These are phyloP conservation scores for Bjerkandera adusta DNA, from an alignment of 1,284 basidiomycete genomes.

Conservation along the genomic window DNA sequence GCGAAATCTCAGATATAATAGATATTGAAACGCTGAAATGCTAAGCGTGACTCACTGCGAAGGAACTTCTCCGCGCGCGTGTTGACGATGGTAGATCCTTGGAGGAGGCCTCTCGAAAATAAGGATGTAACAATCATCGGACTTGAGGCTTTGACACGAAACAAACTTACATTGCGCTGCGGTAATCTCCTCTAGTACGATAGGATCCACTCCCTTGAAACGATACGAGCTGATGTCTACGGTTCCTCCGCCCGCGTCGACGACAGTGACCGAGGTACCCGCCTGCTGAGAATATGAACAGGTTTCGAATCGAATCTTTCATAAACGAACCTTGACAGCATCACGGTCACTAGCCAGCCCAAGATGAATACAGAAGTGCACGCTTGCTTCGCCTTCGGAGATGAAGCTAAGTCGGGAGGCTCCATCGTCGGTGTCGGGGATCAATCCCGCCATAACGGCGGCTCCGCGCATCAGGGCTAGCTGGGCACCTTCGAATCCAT, in stretches of 20 bases:
- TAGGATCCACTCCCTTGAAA: constrained; percentile 22
- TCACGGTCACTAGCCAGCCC: constrained; percentile 34
- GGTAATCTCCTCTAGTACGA: constrained; percentile 36
- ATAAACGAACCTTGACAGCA: no score
- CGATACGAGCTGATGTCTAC: constrained; percentile 52
- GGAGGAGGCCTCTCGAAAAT: constrained; percentile 24
- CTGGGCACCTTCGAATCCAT: constrained; percentile 44
- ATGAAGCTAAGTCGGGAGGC: constrained; percentile 39
- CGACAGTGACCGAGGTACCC: constrained; percentile 45
- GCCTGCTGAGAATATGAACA: no score
- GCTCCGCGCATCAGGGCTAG: constrained; percentile 39
- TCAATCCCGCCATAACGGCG: constrained; percentile 32
- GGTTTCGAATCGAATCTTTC: no score
- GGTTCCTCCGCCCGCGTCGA: constrained; percentile 60
- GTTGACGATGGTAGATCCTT: constrained; percentile 25
- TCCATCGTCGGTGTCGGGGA: constrained; percentile 26
- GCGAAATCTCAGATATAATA: not conserved
- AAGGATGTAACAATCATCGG: not conserved
- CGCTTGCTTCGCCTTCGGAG: constrained; percentile 49
- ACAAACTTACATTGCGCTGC: constrained; percentile 37
- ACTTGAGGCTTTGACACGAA: not conserved
- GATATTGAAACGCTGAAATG: no score
- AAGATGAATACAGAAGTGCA: constrained; percentile 43
- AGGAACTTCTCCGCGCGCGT: constrained; percentile 32
- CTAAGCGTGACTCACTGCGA: constrained; percentile 28